A percentile compares a stretch with the other conserved stretches of the same genome.
Evolutionary conservation across 108 stramenopile genomes (phyloP).

Genomic region (Conticribra guillardii): DNA sequence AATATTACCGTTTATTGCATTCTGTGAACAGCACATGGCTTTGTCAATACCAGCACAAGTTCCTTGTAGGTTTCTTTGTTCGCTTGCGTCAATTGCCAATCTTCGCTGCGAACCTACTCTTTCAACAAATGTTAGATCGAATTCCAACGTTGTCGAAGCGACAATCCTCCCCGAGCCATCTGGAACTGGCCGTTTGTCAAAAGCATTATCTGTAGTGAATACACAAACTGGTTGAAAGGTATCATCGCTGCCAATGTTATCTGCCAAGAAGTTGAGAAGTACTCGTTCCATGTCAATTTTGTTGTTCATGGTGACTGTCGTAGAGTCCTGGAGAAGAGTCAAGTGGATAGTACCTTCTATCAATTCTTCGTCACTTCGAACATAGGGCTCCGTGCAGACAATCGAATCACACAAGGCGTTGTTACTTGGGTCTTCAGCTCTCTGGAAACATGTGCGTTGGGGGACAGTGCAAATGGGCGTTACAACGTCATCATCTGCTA

Average conservation of each 20-base stretch:
- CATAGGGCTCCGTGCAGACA: not conserved
- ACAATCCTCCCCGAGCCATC: not conserved
- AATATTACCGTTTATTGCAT: conserved; percentile 1
- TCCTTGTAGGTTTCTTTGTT: not conserved
- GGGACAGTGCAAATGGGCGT: conserved; percentile 1
- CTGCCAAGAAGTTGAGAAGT: conserved; percentile 3
- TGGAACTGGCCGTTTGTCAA: not conserved
- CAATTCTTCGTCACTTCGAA: not conserved
- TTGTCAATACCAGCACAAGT: not conserved
- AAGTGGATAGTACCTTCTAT: conserved; percentile 2
- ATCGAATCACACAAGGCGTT: conserved; percentile 4
- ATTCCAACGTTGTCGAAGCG: not conserved
- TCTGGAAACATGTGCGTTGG: conserved; percentile 9
- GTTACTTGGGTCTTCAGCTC: not conserved
- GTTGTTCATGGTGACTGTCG: not conserved
- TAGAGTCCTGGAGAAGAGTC: conserved; percentile 1
- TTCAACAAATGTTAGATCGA: not conserved
- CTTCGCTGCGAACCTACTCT: not conserved
- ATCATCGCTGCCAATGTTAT: conserved; percentile 7
- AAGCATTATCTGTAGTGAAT: not conserved
- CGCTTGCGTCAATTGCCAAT: not conserved
- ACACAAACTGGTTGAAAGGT: conserved; percentile 13
- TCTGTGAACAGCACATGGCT: conserved; percentile 4
- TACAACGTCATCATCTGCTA: not conserved
- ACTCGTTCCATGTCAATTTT: conserved; percentile 4